Evolutionary conservation across 176 grass and related monocot genomes (phyloP).

Genomic region (Guadua angustifolia): DNA sequence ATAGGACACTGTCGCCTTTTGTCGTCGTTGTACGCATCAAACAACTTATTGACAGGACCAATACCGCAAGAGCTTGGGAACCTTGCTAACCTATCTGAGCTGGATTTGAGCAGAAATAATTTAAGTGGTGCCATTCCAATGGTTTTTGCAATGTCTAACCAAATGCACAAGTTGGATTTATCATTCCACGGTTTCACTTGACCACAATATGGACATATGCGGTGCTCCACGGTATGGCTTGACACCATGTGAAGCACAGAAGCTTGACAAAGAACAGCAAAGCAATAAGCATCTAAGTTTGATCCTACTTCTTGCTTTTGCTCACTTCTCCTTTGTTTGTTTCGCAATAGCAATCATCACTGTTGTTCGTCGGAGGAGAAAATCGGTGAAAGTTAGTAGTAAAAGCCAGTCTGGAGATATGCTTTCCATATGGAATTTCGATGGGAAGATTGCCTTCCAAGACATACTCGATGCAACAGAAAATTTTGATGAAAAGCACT

Average conservation of each 20-base stretch:
- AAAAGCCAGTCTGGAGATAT: neutral
- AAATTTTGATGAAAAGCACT: conserved; percentile 41
- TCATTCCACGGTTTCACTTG: no score
- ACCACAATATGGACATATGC: no score
- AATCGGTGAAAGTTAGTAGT: neutral
- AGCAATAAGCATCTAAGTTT: neutral
- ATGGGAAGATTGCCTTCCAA: conserved; percentile 14
- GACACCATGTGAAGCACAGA: no score
- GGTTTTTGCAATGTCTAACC: no score
- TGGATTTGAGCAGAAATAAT: no score
- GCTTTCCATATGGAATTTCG: conserved; percentile 32
- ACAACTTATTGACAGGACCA: conserved; percentile 6
- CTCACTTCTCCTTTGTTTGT: neutral
- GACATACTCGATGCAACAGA: conserved; percentile 39
- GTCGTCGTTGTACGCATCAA: fast-evolving
- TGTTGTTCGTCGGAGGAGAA: neutral
- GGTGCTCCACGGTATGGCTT: no score
- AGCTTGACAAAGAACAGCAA: no score
- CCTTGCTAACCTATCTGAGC: fast-evolving
- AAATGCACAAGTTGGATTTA: no score
- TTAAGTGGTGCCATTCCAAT: no score
- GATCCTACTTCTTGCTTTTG: neutral
- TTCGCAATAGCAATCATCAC: neutral
- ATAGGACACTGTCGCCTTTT: neutral
- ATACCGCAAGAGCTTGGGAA: conserved; percentile 36